These are phyloP conservation scores for Ogataea trehalophila DNA, from an alignment of 805 yeast species.

Conservation along the genomic window DNA sequence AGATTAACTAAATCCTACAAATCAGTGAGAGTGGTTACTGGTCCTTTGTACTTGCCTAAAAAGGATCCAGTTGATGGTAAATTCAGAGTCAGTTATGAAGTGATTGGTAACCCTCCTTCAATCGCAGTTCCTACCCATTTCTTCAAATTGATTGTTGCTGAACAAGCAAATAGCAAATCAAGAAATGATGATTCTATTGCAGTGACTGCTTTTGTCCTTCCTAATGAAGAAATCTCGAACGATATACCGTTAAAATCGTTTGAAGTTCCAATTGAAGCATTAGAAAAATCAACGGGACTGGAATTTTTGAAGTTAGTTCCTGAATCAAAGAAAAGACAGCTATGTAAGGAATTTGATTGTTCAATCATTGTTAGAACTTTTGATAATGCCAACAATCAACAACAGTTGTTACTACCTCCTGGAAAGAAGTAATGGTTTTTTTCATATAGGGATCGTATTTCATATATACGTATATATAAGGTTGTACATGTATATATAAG, in stretches of 20 bases:
- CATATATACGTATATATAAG: background rate
- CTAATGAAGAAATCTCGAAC: slow-evolving; percentile 78
- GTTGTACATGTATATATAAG: too few relatives aligned
- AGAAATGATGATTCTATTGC: slow-evolving; percentile 44
- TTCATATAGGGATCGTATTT: background rate
- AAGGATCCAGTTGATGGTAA: slow-evolving; percentile 72
- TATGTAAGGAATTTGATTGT: slow-evolving; percentile 80
- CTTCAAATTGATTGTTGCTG: slow-evolving; percentile 86
- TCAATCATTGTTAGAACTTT: slow-evolving; percentile 80
- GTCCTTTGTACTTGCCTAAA: slow-evolving; percentile 87
- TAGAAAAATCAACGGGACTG: slow-evolving; percentile 83
- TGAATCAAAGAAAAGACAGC: slow-evolving; percentile 45
- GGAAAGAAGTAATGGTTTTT: background rate
- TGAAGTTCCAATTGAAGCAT: slow-evolving; percentile 84
- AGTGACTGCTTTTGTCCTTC: slow-evolving; percentile 90
- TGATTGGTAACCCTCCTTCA: slow-evolving; percentile 94
- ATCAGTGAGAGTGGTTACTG: slow-evolving; percentile 83
- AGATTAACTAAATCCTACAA: slow-evolving; percentile 66
- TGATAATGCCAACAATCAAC: slow-evolving; percentile 34
- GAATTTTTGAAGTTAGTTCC: slow-evolving; percentile 73
- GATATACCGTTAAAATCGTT: slow-evolving; percentile 64
- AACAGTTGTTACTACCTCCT: too few relatives aligned
- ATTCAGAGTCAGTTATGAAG: slow-evolving; percentile 79
- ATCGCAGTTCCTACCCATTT: slow-evolving; percentile 98
- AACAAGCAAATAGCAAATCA: slow-evolving; percentile 39